Conservation (phyloP, 352 stramenopile genomes). For the Pythium utonaiense region DNA sequence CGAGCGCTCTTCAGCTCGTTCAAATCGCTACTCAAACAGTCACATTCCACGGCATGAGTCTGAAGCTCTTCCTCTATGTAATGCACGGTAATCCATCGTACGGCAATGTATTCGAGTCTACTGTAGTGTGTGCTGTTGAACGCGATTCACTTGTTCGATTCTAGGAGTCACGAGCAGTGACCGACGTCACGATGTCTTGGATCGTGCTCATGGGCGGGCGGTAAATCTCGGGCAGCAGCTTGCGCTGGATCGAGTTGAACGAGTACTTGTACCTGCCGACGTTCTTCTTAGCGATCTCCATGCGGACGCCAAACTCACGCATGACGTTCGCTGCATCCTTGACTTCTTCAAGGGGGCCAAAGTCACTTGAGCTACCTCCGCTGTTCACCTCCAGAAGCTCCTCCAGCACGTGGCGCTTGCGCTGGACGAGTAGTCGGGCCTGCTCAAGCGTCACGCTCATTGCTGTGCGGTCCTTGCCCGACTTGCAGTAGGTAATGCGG, state of each 20-base stretch:
- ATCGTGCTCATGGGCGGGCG: slow-evolving; percentile 87
- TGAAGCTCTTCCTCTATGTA: neutral
- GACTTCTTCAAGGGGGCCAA: slow-evolving; percentile 66
- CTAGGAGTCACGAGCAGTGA: slow-evolving; percentile 86
- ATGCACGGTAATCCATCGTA: too few relatives aligned
- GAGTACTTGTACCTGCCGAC: slow-evolving; percentile 95
- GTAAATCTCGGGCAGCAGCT: slow-evolving; percentile 94
- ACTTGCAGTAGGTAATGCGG: slow-evolving; percentile 96
- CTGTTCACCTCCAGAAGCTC: slow-evolving; percentile 57
- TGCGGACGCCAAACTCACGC: slow-evolving; percentile 90
- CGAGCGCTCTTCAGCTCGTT: neutral
- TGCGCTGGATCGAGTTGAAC: slow-evolving; percentile 96
- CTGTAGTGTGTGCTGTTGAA: too few relatives aligned
- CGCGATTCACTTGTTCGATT: neutral
- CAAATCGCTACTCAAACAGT: neutral
- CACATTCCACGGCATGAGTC: neutral
- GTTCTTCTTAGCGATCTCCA: slow-evolving; percentile 97
- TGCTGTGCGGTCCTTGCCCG: slow-evolving; percentile 96
- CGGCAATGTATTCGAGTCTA: neutral
- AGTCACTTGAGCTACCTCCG: slow-evolving; percentile 34
- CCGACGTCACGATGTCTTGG: slow-evolving; percentile 90
- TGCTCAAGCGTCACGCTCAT: slow-evolving; percentile 97
- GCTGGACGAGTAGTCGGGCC: slow-evolving; percentile 84
- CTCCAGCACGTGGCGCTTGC: slow-evolving; percentile 65
- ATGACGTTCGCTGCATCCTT: slow-evolving; percentile 85